These are phyloP conservation scores for Alternaria dauci DNA, from an alignment of 2,329 filamentous ascomycete species.

Conservation along the genomic window DNA sequence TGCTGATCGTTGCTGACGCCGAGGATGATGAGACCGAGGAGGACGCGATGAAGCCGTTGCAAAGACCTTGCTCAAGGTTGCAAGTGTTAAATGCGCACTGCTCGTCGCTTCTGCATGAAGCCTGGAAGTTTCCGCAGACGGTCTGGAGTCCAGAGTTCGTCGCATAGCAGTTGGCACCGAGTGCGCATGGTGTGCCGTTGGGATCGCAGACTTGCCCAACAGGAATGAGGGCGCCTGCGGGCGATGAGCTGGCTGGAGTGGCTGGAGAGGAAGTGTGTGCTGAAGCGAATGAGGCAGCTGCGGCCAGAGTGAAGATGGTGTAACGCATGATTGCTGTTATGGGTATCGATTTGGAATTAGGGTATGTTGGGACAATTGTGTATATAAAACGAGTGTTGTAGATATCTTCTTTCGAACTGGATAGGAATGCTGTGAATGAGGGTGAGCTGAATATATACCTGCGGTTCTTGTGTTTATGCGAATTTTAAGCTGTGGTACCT, in stretches of 20 bases:
- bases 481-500: not conserved
- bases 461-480: not conserved
- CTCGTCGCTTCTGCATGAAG: conserved; percentile 25
- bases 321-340: conserved; percentile 25
- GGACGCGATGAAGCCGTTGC: conserved; percentile 23
- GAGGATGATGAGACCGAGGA: conserved; percentile 15
- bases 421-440: too few relatives aligned
- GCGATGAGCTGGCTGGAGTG: not conserved
- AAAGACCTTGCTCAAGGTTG: conserved; percentile 21
- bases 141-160: conserved; percentile 21
- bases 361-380: not conserved
- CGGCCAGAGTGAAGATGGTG: conserved; percentile 23
- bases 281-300: conserved; percentile 19
- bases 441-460: not conserved
- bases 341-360: not conserved
- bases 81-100: conserved; percentile 34
- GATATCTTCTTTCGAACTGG: not conserved
- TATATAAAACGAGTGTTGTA: not conserved
- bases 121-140: conserved; percentile 32
- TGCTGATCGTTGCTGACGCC: conserved; percentile 11
- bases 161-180: conserved; percentile 28
- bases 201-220: conserved; percentile 23
- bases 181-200: conserved; percentile 21
- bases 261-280: conserved; percentile 12
- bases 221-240: conserved; percentile 9